Base-by-base conservation (phyloP, 1,139 yeast genomes). In the Yarrowia galli region DNA sequence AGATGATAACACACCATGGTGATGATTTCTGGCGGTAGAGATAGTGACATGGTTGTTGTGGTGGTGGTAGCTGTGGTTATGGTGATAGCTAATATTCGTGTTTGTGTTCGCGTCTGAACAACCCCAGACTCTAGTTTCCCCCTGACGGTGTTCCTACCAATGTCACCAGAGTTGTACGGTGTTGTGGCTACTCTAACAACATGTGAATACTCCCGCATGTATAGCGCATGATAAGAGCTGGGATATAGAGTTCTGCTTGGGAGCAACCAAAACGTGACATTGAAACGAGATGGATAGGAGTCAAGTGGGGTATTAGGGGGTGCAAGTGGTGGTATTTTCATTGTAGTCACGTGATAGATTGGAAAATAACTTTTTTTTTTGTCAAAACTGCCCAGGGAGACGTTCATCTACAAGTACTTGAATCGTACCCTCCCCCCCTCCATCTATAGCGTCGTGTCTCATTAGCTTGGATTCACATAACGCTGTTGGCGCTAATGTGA, bases 181-280 rank as follows among this genome's bases (percentile, higher is more conserved):
- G 32, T 10, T 28, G 60, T 36, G 25, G 60, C 58, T 51, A 36
- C 38, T 53, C 15, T 10, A 56, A 48, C 48, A 38, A 42, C 63
- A 56, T 56, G 63, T 56, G 63, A 56, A 40, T 42, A 25, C 38
- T 28, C 48, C 3, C 51, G 64, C 64, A 58, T 58, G 64, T 58
- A 42, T 58, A 43, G 64, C 64, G 64, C 64, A 43, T 20, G 64
- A 58, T 58, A 58, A 58, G 64, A 54, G 64, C 51, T 23, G 51
- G 16, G 23, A 28, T 58, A 28, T 58, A 58, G 25, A 32, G 64
- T 58, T 58, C 20, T 42, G 42, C 51, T 58, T 58, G 64, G 64
- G 64, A 58, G 64, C 64, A 58, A 58, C 25, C 61, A 54, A 32
- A 28, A 8, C 5, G 13, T 16, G 42, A 7, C 42, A 8, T 9